phyloP scores from a whole-genome alignment of 2,329 filamentous ascomycete species.

The Calonectria montana region DNA sequence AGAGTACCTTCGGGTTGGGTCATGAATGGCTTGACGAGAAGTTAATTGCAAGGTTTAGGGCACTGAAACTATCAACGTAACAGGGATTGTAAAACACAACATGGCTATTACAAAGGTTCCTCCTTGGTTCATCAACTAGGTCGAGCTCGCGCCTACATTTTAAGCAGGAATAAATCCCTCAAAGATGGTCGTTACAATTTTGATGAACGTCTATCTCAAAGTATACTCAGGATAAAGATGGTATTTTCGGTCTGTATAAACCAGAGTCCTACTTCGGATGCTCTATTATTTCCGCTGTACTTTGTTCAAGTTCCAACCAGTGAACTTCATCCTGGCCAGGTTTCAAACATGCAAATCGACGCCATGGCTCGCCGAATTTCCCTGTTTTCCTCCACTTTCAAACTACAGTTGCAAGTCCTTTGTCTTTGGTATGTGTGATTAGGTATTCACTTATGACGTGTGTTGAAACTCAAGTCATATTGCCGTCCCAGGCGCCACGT shows the following conservation, averaged over 20 bases:
- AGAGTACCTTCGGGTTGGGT: too few relatives aligned
- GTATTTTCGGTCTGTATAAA: constrained; percentile 3
- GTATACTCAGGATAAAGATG: constrained; percentile 8
- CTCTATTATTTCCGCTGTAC: constrained; percentile 1
- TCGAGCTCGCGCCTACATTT: too few relatives aligned
- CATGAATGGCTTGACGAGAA: too few relatives aligned
- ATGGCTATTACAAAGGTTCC: too few relatives aligned
- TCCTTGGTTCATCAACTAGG: too few relatives aligned
- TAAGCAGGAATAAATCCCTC: too few relatives aligned
- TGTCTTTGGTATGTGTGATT: constrained; percentile 1
- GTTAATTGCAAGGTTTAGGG: too few relatives aligned
- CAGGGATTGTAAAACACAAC: too few relatives aligned
- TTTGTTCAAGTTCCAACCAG: constrained; percentile 4
- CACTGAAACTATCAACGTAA: too few relatives aligned
- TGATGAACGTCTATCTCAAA: background rate
- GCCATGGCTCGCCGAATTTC: constrained; percentile 4
- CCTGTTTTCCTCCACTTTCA: background rate
- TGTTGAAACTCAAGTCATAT: constrained; percentile 16
- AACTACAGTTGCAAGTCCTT: background rate
- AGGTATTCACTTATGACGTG: background rate
- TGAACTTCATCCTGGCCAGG: background rate
- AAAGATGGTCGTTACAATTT: background rate
- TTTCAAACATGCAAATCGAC: constrained; percentile 8
- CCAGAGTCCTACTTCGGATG: background rate
- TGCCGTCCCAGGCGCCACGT: constrained; percentile 22